Conservation (phyloP, 2,329 filamentous ascomycete species). For the Aureobasidium sp. region DNA sequence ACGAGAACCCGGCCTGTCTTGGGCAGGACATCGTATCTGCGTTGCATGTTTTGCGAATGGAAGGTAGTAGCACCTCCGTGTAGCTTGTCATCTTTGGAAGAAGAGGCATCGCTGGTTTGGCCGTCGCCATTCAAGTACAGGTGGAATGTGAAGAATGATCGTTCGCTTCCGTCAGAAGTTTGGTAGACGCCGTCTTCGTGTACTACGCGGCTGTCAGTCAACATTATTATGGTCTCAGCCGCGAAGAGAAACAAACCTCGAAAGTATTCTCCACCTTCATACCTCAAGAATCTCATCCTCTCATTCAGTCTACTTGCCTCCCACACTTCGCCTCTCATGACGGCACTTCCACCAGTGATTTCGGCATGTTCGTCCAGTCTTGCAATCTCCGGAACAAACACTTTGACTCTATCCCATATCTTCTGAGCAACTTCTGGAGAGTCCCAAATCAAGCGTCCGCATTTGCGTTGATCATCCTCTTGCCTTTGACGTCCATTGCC, state of each 20-base stretch:
- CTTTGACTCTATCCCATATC: not conserved
- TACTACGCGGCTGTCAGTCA: constrained; percentile 28
- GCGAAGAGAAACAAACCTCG: constrained; percentile 31
- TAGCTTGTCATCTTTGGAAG: constrained; percentile 22
- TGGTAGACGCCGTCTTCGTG: constrained; percentile 61
- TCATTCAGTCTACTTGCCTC: constrained; percentile 52
- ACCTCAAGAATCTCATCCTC: constrained; percentile 65
- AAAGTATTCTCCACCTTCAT: constrained; percentile 65
- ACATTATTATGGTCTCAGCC: not conserved
- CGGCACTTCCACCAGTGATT: constrained; percentile 35
- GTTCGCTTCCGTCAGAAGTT: constrained; percentile 44
- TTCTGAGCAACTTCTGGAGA: constrained; percentile 32
- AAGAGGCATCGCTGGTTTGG: not conserved
- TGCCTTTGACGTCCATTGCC: constrained; percentile 53
- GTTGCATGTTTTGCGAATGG: constrained; percentile 26
- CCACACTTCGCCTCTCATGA: constrained; percentile 36
- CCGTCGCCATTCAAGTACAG: constrained; percentile 44
- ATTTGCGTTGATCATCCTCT: constrained; percentile 52
- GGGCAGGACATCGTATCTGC: constrained; percentile 38
- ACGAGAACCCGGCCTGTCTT: constrained; percentile 44
- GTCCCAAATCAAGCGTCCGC: constrained; percentile 72
- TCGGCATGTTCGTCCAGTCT: constrained; percentile 27
- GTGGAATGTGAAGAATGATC: constrained; percentile 47
- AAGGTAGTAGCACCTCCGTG: constrained; percentile 49
- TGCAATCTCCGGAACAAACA: constrained; percentile 32